Percentiles rank a stretch among this genome's conserved stretches.
Evolutionary conservation across 1,139 yeast species (phyloP).

Genomic region (Zygosaccharomyces sapae): DNA sequence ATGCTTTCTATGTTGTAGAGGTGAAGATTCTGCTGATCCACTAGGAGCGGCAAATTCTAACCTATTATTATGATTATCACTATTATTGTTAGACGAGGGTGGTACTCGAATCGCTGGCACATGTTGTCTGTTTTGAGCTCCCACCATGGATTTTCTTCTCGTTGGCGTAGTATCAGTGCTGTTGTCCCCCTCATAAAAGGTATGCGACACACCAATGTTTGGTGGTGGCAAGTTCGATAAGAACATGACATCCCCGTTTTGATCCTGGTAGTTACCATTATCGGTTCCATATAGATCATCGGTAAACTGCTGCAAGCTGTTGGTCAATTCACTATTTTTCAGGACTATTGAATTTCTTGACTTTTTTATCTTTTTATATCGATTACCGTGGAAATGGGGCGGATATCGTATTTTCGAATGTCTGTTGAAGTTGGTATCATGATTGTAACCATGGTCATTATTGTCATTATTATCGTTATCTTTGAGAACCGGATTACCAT

Average conservation of each 20-base stretch:
- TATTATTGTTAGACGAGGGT: not conserved
- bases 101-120: not conserved
- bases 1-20: slow-evolving; percentile 14
- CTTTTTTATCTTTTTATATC: slow-evolving; percentile 28
- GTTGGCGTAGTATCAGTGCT: slow-evolving; percentile 27
- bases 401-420: slow-evolving; percentile 11
- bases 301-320: slow-evolving; percentile 35
- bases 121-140: slow-evolving; percentile 9
- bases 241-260: slow-evolving; percentile 14
- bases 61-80: not conserved
- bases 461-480: not conserved
- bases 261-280: slow-evolving; percentile 16
- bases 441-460: slow-evolving; percentile 1
- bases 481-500: not conserved
- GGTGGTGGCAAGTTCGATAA: slow-evolving; percentile 14
- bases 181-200: slow-evolving; percentile 10
- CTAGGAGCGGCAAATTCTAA: not conserved
- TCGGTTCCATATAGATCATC: slow-evolving; percentile 36
- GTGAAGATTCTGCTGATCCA: slow-evolving; percentile 12
- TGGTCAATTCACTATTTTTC: slow-evolving; percentile 32
- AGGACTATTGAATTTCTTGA: slow-evolving; percentile 33
- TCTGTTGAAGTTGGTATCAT: slow-evolving; percentile 4
- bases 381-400: slow-evolving; percentile 16
- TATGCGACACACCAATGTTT: not conserved
- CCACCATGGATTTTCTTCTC: slow-evolving; percentile 14